phyloP scores from a whole-genome alignment of 345 rosid genomes.

The Eucalyptus cloeziana region DNA sequence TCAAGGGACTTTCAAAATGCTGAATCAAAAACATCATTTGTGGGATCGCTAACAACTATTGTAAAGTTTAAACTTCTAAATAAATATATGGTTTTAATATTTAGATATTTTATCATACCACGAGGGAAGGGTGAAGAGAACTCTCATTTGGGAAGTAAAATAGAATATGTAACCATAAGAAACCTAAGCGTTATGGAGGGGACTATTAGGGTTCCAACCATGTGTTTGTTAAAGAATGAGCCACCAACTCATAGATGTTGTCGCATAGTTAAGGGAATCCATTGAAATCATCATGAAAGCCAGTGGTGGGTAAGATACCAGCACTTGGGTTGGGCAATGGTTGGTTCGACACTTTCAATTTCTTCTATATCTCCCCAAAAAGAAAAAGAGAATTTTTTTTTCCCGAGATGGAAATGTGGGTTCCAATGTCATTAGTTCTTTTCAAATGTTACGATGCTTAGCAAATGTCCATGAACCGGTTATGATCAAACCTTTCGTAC shows the following conservation, averaged over 20 bases:
- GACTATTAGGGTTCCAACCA: not conserved
- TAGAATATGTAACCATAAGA: not conserved
- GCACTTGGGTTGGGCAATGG: not conserved
- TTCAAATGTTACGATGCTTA: not conserved
- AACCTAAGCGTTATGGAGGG: not conserved
- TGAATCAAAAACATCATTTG: no score
- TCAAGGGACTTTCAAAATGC: fast-evolving
- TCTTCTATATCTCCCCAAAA: not conserved
- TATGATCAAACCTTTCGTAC: not conserved
- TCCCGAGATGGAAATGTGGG: not conserved
- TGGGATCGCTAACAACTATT: fast-evolving
- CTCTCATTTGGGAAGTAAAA: not conserved
- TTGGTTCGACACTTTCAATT: not conserved
- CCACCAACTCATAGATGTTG: not conserved
- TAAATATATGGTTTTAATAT: no score
- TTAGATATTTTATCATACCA: no score
- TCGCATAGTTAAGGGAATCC: not conserved
- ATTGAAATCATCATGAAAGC: not conserved
- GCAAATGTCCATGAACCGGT: not conserved
- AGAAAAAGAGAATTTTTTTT: not conserved
- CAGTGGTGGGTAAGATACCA: not conserved
- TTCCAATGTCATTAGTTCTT: not conserved
- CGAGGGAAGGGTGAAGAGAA: not conserved
- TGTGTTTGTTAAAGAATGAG: not conserved
- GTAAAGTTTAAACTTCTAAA: no score